A percentile compares a stretch with the other conserved stretches of the same genome.
Evolutionary conservation across 805 yeast genomes (phyloP).

Genomic region (Metschnikowia lachancei): DNA sequence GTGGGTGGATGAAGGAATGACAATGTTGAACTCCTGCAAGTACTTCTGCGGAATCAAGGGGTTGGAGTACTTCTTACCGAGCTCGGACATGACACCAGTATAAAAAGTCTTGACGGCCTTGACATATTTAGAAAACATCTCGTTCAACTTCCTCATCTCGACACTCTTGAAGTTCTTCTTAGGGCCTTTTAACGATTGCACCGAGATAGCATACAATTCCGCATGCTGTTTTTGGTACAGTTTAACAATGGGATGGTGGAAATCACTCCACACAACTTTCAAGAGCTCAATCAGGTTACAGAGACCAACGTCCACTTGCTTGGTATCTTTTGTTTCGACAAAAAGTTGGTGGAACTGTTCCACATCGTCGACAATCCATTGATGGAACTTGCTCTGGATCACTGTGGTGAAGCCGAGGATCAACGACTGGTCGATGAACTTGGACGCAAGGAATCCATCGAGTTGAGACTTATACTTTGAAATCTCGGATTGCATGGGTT

Average conservation of each 20-base stretch:
- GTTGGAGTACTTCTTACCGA: constrained; percentile 37
- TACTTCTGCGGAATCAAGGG: constrained; percentile 34
- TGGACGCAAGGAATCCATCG: constrained; percentile 22
- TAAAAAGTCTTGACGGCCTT: constrained; percentile 51
- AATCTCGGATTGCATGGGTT: constrained; percentile 11
- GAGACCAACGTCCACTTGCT: constrained; percentile 22
- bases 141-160: constrained; percentile 56
- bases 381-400: constrained; percentile 46
- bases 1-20: constrained; percentile 1
- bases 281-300: constrained; percentile 37
- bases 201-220: constrained; percentile 21
- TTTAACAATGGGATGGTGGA: constrained; percentile 64
- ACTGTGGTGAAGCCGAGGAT: constrained; percentile 49
- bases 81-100: constrained; percentile 37
- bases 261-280: constrained; percentile 56
- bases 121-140: constrained; percentile 47
- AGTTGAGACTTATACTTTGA: constrained; percentile 27
- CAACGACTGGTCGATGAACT: constrained; percentile 40
- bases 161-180: constrained; percentile 34
- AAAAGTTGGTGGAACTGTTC: constrained; percentile 26
- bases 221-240: constrained; percentile 47
- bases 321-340: constrained; percentile 2
- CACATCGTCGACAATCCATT: constrained; percentile 39
- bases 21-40: constrained; percentile 28
- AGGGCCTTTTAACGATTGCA: constrained; percentile 14